Evolutionary conservation across 495 filamentous ascomycete genomes (phyloP).

Genomic region (Neurospora sp.): DNA sequence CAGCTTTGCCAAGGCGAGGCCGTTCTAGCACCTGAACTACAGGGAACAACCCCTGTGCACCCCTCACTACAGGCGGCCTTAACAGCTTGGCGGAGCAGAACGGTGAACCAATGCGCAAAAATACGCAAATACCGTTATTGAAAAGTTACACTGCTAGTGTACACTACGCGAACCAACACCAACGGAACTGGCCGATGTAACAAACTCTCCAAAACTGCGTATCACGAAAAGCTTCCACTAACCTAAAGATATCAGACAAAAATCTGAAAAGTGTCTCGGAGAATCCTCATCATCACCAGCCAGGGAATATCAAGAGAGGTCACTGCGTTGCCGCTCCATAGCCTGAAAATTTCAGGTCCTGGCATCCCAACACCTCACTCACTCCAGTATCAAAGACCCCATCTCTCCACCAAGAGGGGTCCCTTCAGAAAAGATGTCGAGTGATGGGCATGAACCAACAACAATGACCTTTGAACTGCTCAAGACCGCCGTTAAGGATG

Average conservation of each 20-base stretch:
- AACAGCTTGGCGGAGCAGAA: not conserved
- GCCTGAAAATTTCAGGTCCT: not conserved
- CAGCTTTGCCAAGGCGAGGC: not conserved
- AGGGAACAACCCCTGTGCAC: not conserved
- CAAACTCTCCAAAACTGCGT: not conserved
- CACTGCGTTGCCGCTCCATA: not conserved
- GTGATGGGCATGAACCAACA: slow-evolving; percentile 5
- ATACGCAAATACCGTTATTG: not conserved
- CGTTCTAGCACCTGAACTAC: not conserved
- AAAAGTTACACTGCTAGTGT: not conserved
- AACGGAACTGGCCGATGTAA: too few species aligned
- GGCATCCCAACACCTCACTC: not conserved
- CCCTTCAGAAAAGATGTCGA: slow-evolving; percentile 8
- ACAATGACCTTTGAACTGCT: slow-evolving; percentile 34
- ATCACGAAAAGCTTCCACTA: not conserved
- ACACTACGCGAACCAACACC: not conserved
- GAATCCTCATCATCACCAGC: not conserved
- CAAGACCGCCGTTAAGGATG: slow-evolving; percentile 22
- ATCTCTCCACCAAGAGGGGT: not conserved
- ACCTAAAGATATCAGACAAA: not conserved
- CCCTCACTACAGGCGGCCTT: not conserved
- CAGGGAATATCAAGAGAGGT: not conserved
- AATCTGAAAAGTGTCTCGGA: not conserved
- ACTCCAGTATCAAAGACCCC: not conserved
- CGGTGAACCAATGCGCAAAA: not conserved